These are phyloP conservation scores for Ogataea polymorpha DNA, from an alignment of 805 yeast species.

Conservation along the genomic window DNA sequence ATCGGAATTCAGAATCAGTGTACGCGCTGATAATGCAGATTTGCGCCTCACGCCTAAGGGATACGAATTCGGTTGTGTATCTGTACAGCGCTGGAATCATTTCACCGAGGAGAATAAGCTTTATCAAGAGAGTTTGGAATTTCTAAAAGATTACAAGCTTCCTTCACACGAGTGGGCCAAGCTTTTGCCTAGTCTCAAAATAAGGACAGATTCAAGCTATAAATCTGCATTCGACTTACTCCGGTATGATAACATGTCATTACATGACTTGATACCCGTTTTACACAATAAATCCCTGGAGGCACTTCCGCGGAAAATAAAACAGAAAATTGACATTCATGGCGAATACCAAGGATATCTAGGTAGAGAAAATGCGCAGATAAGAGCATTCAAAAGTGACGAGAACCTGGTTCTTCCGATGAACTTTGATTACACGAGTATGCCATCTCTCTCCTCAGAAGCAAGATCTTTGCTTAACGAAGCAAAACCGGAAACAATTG, in stretches of 20 bases:
- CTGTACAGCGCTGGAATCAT: slow-evolving; percentile 51
- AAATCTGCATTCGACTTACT: slow-evolving; percentile 71
- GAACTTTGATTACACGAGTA: slow-evolving; percentile 55
- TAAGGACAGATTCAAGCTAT: slow-evolving; percentile 51
- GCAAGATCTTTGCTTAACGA: slow-evolving; percentile 64
- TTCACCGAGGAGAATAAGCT: slow-evolving; percentile 42
- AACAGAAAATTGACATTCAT: slow-evolving; percentile 67
- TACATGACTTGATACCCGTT: slow-evolving; percentile 36
- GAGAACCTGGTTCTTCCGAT: slow-evolving; percentile 72
- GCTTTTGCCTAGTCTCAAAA: slow-evolving; percentile 40
- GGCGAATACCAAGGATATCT: slow-evolving; percentile 82
- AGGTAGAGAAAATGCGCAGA: slow-evolving; percentile 63
- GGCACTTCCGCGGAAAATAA: slow-evolving; percentile 42
- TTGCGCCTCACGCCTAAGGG: slow-evolving; percentile 74
- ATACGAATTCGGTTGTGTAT: slow-evolving; percentile 60
- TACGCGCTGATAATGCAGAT: slow-evolving; percentile 94
- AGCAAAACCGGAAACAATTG: slow-evolving; percentile 84
- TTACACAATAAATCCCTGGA: slow-evolving; percentile 26
- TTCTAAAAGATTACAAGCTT: slow-evolving; percentile 42
- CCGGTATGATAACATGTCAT: slow-evolving; percentile 45
- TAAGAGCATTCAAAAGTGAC: slow-evolving; percentile 79
- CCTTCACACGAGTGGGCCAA: slow-evolving; percentile 67
- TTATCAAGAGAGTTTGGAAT: slow-evolving; percentile 43
- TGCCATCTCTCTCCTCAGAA: slow-evolving; percentile 72
- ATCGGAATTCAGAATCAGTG: slow-evolving; percentile 86